Conservation (phyloP, 1,284 basidiomycete genomes). For the Rhodotorula sp. region DNA sequence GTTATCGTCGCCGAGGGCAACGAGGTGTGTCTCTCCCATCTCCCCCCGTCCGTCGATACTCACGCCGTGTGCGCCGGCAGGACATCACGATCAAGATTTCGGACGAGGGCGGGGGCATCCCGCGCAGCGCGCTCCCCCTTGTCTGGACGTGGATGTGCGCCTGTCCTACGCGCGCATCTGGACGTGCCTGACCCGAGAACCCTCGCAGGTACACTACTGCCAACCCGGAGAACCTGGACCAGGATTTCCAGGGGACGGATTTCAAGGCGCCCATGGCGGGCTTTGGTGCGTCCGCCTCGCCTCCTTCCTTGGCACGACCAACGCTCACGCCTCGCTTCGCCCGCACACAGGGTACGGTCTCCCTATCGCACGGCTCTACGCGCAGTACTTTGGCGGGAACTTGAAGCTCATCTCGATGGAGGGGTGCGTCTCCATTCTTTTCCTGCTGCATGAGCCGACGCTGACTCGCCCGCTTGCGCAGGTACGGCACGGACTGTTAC, state of each 20-base stretch:
- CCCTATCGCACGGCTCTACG: slow-evolving; percentile 71
- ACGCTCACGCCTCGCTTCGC: neutral
- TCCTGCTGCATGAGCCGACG: neutral
- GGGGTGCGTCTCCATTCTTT: slow-evolving; percentile 65
- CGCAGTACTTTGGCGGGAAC: slow-evolving; percentile 95
- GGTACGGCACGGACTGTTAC: slow-evolving; percentile 43
- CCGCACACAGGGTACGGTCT: slow-evolving; percentile 67
- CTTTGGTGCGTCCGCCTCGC: slow-evolving; percentile 60
- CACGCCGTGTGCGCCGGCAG: slow-evolving; percentile 2
- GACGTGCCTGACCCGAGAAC: neutral
- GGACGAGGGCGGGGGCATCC: slow-evolving; percentile 95
- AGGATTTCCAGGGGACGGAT: slow-evolving; percentile 84
- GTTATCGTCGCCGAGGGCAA: slow-evolving; percentile 93
- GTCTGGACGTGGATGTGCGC: slow-evolving; percentile 88
- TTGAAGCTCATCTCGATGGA: slow-evolving; percentile 97
- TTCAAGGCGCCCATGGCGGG: slow-evolving; percentile 99
- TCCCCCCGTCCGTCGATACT: slow-evolving; percentile 50
- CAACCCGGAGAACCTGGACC: slow-evolving; percentile 81
- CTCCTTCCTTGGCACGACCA: neutral
- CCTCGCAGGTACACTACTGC: slow-evolving; percentile 87
- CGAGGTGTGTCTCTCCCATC: slow-evolving; percentile 47
- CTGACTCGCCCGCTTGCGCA: neutral
- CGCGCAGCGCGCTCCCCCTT: slow-evolving; percentile 85
- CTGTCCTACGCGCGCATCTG: neutral
- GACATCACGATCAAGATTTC: slow-evolving; percentile 99